Evolutionary conservation across 163 green algal genomes (phyloP).

Genomic region (Scenedesmus sp.): DNA sequence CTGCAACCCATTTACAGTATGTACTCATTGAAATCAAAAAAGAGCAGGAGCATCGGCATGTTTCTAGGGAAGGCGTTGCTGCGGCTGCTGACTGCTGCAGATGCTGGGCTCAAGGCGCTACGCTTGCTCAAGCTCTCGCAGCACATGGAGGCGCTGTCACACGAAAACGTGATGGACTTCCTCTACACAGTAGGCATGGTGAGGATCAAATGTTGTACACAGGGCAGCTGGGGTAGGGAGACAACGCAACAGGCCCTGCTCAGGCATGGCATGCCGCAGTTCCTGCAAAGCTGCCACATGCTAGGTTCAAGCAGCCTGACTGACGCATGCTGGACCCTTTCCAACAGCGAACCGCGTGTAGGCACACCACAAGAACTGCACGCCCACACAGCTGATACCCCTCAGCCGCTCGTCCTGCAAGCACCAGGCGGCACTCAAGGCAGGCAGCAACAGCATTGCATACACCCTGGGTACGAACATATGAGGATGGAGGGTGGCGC

Average conservation of each 20-base stretch:
- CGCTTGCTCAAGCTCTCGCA: slow-evolving; percentile 58
- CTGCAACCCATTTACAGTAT: not conserved
- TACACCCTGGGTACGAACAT: not conserved
- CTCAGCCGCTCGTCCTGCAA: not conserved
- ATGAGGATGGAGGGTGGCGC: not conserved
- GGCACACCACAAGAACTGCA: not conserved
- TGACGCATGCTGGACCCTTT: not conserved
- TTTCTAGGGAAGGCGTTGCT: not conserved
- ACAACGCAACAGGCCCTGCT: not conserved
- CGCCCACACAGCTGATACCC: not conserved
- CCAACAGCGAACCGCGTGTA: not conserved
- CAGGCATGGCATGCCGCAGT: not conserved
- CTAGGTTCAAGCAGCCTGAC: not conserved
- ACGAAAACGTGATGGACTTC: slow-evolving; percentile 67
- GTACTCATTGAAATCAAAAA: not conserved
- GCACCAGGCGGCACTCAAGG: not conserved
- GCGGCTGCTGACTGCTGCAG: not conserved
- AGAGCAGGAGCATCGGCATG: not conserved
- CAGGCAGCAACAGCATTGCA: not conserved
- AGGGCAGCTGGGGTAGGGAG: not conserved
- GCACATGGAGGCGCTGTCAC: slow-evolving; percentile 33
- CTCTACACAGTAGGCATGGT: slow-evolving; percentile 70
- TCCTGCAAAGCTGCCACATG: not conserved
- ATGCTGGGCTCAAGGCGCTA: slow-evolving; percentile 57
- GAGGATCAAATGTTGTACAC: not conserved